phyloP scores from a whole-genome alignment of 371 early-diverging fungal genomes.

The Gilbertella persicaria region DNA sequence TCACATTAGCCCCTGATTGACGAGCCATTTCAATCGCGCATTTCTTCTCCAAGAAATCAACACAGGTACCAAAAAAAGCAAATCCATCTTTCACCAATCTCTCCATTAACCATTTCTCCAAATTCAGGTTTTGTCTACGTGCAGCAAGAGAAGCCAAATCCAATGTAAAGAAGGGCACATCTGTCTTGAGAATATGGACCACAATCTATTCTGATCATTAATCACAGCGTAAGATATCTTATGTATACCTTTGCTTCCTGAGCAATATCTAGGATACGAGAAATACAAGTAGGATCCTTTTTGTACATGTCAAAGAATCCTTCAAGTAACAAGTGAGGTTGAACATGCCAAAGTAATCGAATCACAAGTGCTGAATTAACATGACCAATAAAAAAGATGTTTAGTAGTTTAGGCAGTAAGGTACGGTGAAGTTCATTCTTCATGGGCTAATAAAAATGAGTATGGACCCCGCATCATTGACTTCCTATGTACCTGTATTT shows the following conservation, averaged over 20 bases:
- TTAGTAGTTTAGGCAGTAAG: conserved; percentile 64
- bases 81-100: conserved; percentile 65
- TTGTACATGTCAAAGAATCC: conserved; percentile 77
- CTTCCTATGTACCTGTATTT: conserved; percentile 64
- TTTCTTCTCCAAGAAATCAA: conserved; percentile 78
- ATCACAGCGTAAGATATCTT: too few species aligned
- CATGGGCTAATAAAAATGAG: conserved; percentile 33
- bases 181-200: conserved; percentile 66
- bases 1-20: conserved; percentile 30
- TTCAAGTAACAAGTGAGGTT: conserved; percentile 60
- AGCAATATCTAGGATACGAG: conserved; percentile 79
- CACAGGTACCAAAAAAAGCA: conserved; percentile 66
- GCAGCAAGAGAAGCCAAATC: conserved; percentile 86
- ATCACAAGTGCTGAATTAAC: conserved; percentile 75
- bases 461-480: too few species aligned
- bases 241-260: conserved; percentile 76
- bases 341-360: conserved; percentile 71
- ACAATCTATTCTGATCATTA: too few species aligned
- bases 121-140: conserved; percentile 76
- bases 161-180: conserved; percentile 71
- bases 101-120: conserved; percentile 87
- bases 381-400: conserved; percentile 75
- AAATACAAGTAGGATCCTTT: conserved; percentile 69
- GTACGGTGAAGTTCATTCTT: conserved; percentile 73
- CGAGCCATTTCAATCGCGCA: conserved; percentile 54